A percentile compares a stretch with the other conserved stretches of the same genome.
Evolutionary conservation across 768 basidiomycete species (phyloP).

Genomic region (Pulveroboletus sp.): DNA sequence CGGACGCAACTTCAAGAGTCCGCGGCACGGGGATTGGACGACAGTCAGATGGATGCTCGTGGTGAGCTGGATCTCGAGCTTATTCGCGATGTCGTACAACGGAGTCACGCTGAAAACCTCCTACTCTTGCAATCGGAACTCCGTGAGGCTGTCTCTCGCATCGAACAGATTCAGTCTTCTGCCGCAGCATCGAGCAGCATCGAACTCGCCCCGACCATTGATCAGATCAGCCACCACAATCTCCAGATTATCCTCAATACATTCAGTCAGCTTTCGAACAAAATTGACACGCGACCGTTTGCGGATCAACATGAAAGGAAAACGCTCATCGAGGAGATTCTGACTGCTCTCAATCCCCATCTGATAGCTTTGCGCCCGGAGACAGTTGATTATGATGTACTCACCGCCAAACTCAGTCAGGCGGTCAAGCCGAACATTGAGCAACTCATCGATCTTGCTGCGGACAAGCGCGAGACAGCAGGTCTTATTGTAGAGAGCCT

Average conservation of each 20-base stretch:
- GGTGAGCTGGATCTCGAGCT: conserved; percentile 78
- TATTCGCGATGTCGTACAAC: conserved; percentile 63
- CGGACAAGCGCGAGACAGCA: conserved; percentile 85
- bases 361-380: conserved; percentile 59
- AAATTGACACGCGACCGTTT: conserved; percentile 32
- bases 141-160: conserved; percentile 43
- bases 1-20: conserved; percentile 63
- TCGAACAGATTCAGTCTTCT: conserved; percentile 28
- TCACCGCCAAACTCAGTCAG: conserved; percentile 72
- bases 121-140: conserved; percentile 57
- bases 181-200: conserved; percentile 13
- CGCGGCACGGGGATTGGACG: conserved; percentile 51
- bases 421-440: conserved; percentile 87
- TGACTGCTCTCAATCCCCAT: conserved; percentile 53
- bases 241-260: conserved; percentile 57
- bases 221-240: conserved; percentile 54
- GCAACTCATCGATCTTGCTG: conserved; percentile 83
- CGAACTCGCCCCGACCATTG: conserved; percentile 45
- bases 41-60: conserved; percentile 63
- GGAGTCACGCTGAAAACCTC: conserved; percentile 60
- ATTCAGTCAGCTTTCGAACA: conserved; percentile 43
- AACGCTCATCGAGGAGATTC: conserved; percentile 55
- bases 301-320: conserved; percentile 48
- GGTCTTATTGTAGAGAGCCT: conserved; percentile 72
- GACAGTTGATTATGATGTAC: conserved; percentile 69